These are phyloP conservation scores for Epichloe sibirici DNA, from an alignment of 2,329 filamentous ascomycete species.

Conservation along the genomic window DNA sequence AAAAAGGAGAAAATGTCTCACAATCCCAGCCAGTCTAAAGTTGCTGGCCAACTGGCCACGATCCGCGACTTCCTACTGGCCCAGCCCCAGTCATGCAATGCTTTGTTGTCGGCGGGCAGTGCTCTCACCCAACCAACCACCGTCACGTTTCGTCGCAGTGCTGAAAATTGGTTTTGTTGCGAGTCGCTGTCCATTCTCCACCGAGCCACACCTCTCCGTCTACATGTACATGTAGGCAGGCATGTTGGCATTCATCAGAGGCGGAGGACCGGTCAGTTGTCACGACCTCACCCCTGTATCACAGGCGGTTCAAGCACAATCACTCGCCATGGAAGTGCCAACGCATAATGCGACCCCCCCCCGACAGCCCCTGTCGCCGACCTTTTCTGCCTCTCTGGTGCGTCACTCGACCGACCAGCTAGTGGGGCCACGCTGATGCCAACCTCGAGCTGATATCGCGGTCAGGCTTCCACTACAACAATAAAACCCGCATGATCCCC, in stretches of 20 bases:
- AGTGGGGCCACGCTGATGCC: slow-evolving; percentile 12
- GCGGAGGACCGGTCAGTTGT: slow-evolving; percentile 20
- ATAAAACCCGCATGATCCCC: slow-evolving; percentile 40
- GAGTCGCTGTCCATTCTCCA: slow-evolving; percentile 12
- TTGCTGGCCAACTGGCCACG: neutral
- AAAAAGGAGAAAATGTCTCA: neutral
- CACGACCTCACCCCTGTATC: slow-evolving; percentile 19
- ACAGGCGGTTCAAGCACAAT: slow-evolving; percentile 23
- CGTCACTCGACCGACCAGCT: slow-evolving; percentile 9
- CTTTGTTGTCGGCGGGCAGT: slow-evolving; percentile 36
- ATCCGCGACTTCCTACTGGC: neutral
- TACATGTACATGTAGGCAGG: no score
- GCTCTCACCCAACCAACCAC: slow-evolving; percentile 14
- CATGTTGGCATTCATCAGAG: slow-evolving; percentile 19
- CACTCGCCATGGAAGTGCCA: slow-evolving; percentile 29
- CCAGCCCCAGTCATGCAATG: slow-evolving; percentile 21
- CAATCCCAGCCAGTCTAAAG: neutral
- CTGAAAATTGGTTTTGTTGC: slow-evolving; percentile 8
- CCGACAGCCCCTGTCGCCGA: slow-evolving; percentile 7
- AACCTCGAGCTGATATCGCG: slow-evolving; percentile 8
- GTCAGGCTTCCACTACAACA: slow-evolving; percentile 20
- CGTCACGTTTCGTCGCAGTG: slow-evolving; percentile 14
- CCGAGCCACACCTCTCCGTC: slow-evolving; percentile 21
- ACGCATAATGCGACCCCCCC: slow-evolving; percentile 32
- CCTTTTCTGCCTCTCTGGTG: slow-evolving; percentile 7